Base-by-base conservation (phyloP, 148 eudicot species). In the Chenopodium quinoa region DNA sequence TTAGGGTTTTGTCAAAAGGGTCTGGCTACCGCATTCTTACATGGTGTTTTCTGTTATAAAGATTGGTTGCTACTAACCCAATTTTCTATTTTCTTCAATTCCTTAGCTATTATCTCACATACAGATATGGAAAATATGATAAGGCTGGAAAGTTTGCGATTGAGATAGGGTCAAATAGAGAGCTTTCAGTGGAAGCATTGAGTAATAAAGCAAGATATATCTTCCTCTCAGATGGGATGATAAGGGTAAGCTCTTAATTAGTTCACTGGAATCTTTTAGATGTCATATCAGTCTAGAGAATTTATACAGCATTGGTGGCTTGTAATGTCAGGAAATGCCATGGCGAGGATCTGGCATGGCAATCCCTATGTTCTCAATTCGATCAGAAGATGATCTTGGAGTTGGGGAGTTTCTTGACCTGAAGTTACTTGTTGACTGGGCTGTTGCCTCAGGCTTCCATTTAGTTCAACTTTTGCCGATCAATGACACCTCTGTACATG, bases 281-380 rank as follows among this genome's bases (percentile, higher is more conserved):
- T 58, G 9, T 56, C 65, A 23, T 47, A 37, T 54, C 29, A 71
- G 48, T 66, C 46, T 78, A 29, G 73, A 25, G 73, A 32, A 72
- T 60, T 22, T n/a, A 64, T 68, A 58, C 52, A n/a, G 52, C 44
- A 27, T 73, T 68, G 44, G 27, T 85, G 27, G 20, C 56, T 82
- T 78, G 9, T 82, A 76, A 44, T 85, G 65, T 80, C 82, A 95
- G 98, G 99, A 93, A 91, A 91, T 92, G 92, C 97, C 97, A 52
- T 95, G 99, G 99, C 87, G 94, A 32, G 99, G 94, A 82, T 94
- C 99, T 88, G 99, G 99, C 74, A 88, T 93, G 84, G 94, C 99
- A 32, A 83, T 95, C 62, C 99, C 99, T n/a, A 93, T 95, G 97
- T 95, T 95, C 87, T 93, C 99, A 48, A 76, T 92, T 22, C 87